Base-by-base conservation (phyloP, 495 filamentous ascomycete species). In the Poronia punctata region DNA sequence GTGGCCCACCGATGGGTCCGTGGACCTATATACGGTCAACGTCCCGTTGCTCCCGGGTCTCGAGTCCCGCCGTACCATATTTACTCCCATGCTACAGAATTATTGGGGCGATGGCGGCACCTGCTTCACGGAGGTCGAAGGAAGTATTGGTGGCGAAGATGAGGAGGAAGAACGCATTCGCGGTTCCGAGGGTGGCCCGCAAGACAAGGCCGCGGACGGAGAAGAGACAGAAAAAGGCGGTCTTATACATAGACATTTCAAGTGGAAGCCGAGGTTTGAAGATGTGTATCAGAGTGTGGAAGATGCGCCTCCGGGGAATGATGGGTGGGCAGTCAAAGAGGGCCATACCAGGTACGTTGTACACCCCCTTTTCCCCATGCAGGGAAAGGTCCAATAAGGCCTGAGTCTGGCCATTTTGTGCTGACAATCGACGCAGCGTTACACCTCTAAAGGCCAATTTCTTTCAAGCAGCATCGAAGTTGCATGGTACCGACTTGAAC, bases 391-490 rank as follows among this genome's bases (percentile, higher is more conserved):
- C n/a, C n/a, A n/a, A n/a, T n/a, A n/a, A n/a, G n/a, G n/a, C n/a
- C n/a, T n/a, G n/a, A 15, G 34, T 39, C 31, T 37, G 16, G 22
- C 15, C 17, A 37, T 38, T 12, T 22, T 32, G 3, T 16, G 12
- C 45, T 49, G 40, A 50, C 37, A 11, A 5, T 5, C 8, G 8
- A 17, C 34, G 22, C 50, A 95, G 88, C 67, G 75, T 98, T 33
- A 95, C 92, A 14, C 86, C 90, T 17, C 66, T 98, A 38, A 84
- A 83, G 59, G 88, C 89, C 14, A 93, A 93, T 59, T 98, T 94
- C 59, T 88, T 83, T 80, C 86, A 88, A 64, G 74, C 76, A n/a
- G 68, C 76, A 35, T 67, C 66, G 28, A 64, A 70, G 12, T 54
- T 54, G 51, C 78, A 63, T 53, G 78, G 67, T 73, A 76, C 48